Percentiles rank a stretch among this genome's conserved stretches.
Evolutionary conservation across 2,329 filamentous ascomycete species (phyloP).

Genomic region (Cladosporium sp.): DNA sequence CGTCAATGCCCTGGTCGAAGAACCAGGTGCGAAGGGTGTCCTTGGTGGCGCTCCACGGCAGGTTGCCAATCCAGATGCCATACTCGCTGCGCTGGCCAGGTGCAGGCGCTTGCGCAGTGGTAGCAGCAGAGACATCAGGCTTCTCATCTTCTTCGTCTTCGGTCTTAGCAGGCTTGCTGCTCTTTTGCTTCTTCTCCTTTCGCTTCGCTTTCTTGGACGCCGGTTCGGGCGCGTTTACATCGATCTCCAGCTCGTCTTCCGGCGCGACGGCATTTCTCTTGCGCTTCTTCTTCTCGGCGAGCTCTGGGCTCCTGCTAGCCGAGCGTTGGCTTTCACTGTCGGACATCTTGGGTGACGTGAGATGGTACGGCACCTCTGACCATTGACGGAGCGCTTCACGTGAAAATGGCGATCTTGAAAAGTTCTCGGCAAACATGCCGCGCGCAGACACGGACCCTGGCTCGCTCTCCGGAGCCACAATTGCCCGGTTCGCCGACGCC

Average conservation of each 20-base stretch:
- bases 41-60: constrained; percentile 75
- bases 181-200: constrained; percentile 76
- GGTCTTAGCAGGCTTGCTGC: constrained; percentile 17
- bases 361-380: background rate
- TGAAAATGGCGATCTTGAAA: background rate
- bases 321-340: constrained; percentile 8
- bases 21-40: constrained; percentile 73
- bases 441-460: background rate
- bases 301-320: constrained; percentile 3
- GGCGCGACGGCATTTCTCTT: constrained; percentile 50
- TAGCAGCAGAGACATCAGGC: background rate
- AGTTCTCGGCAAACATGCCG: background rate
- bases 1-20: constrained; percentile 56
- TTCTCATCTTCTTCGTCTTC: constrained; percentile 13
- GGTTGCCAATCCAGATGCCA: constrained; percentile 93
- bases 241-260: constrained; percentile 69
- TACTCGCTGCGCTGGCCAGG: constrained; percentile 61
- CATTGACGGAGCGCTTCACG: background rate
- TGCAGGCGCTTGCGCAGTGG: constrained; percentile 26
- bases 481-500: background rate
- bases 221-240: constrained; percentile 82
- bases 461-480: background rate
- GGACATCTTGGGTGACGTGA: constrained; percentile 2
- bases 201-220: constrained; percentile 91
- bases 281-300: constrained; percentile 53